These are phyloP conservation scores for Fusarium falciforme DNA, from an alignment of 2,329 filamentous ascomycete species.

Conservation along the genomic window DNA sequence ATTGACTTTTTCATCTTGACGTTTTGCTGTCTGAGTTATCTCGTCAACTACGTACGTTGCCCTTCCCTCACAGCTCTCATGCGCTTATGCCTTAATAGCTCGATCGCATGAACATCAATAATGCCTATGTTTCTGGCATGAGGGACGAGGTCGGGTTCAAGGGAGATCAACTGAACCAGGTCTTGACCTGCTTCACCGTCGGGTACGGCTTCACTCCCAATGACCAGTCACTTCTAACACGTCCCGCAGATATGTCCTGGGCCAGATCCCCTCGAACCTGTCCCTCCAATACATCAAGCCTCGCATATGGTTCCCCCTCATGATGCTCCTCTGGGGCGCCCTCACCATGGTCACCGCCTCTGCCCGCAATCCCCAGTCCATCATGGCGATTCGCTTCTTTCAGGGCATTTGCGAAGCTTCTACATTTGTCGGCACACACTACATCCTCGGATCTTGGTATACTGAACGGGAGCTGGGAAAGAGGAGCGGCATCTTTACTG, in stretches of 20 bases:
- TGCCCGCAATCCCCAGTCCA: conserved; percentile 50
- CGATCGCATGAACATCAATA: conserved; percentile 53
- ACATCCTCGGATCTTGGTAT: conserved; percentile 66
- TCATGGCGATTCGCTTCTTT: conserved; percentile 55
- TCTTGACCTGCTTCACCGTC: conserved; percentile 52
- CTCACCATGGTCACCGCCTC: conserved; percentile 68
- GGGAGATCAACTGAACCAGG: conserved; percentile 55
- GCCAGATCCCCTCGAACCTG: conserved; percentile 71
- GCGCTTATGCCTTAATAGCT: conserved; percentile 38
- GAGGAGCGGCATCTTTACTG: conserved; percentile 71
- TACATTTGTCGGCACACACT: conserved; percentile 56
- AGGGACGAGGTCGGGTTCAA: conserved; percentile 59
- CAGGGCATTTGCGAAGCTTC: conserved; percentile 53
- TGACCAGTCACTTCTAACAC: neutral
- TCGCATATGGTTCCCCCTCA: conserved; percentile 71
- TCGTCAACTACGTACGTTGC: conserved; percentile 62
- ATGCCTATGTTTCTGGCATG: conserved; percentile 59
- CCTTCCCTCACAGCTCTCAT: accelerated
- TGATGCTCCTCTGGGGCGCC: conserved; percentile 73
- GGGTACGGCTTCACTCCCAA: conserved; percentile 43
- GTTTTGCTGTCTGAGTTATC: conserved; percentile 70
- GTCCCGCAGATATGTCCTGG: conserved; percentile 56
- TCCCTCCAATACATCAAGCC: conserved; percentile 72
- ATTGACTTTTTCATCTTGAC: conserved; percentile 74
- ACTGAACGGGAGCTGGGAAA: conserved; percentile 71